Base-by-base conservation (phyloP, 148 eudicot species). In the Talinum fruticosum region DNA sequence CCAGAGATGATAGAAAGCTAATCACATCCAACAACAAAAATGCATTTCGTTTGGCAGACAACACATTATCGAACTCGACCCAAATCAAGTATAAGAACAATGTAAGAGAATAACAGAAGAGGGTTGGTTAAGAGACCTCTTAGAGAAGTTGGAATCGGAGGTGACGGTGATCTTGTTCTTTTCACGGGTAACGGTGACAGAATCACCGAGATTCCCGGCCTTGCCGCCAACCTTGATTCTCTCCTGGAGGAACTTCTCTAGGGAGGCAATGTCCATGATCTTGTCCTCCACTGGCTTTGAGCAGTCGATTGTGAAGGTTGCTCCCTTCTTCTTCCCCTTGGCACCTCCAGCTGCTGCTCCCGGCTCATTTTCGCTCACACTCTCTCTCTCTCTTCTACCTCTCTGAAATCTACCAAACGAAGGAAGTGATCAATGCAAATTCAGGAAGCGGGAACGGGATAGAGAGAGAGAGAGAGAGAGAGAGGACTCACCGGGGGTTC, bases 181-280 rank as follows among this genome's bases (percentile, higher is more conserved):
- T 21, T 88, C 94, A 66, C 94, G 94, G 21, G 87, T 72, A 71
- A 90, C 78, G 21, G 88, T 85, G 41, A 90, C 91, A n/a, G 89
- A 67, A 74, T 90, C 94, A 24, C 94, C 94, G 61, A 90, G 89
- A 71, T 87, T 87, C 35, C 94, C 94, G 30, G 94, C 89, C 66
- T 90, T 90, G 66, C 92, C 92, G 16, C 92, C 94, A 32, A 90
- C 94, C 66, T 90, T 90, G 66, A 90, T 90, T 13, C 91, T 80
- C 81, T 90, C 94, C 81, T 90, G 94, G 41, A 90, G 85, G 75
- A 90, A 90, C 88, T 90, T 90, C 77, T 90, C 94, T 8, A 88
- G 85, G 1, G 94, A 90, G 35, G 92, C 90, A 23, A 90, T 90
- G 66, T 90, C 94, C 94, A 90, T 90, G 79, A 90, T 90, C 85